These are phyloP conservation scores for Amoeboaphelidium protococcarum DNA, from an alignment of 371 early-diverging fungal genomes.

Conservation along the genomic window DNA sequence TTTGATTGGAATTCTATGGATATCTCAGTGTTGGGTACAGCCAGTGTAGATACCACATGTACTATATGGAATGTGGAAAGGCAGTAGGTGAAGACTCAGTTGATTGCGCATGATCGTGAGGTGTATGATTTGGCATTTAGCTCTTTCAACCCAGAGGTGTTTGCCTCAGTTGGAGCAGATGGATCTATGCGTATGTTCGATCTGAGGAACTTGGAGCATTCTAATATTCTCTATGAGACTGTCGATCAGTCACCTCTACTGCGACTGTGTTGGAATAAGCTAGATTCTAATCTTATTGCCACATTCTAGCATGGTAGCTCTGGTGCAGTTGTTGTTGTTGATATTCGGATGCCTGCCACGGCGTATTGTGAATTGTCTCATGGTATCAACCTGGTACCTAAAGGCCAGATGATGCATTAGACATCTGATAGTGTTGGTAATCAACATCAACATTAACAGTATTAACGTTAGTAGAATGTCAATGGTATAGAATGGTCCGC, in stretches of 20 bases:
- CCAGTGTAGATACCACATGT: constrained; percentile 88
- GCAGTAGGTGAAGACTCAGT: constrained; percentile 75
- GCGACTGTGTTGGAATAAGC: constrained; percentile 57
- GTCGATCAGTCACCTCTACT: constrained; percentile 37
- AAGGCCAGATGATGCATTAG: too few relatives aligned
- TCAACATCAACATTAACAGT: too few relatives aligned
- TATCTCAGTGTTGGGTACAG: constrained; percentile 17
- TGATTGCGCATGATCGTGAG: constrained; percentile 90
- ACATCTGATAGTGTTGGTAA: too few relatives aligned
- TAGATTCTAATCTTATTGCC: constrained; percentile 64
- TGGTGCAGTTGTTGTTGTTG: too few relatives aligned
- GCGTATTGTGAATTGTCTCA: too few relatives aligned
- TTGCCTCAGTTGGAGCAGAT: constrained; percentile 87
- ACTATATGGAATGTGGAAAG: constrained; percentile 86
- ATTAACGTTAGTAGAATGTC: too few relatives aligned
- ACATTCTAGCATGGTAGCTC: too few relatives aligned
- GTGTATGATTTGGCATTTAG: constrained; percentile 87
- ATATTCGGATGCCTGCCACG: too few relatives aligned
- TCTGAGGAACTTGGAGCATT: constrained; percentile 64
- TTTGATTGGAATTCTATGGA: constrained; percentile 1
- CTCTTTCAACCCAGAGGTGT: constrained; percentile 50
- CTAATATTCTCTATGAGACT: constrained; percentile 88
- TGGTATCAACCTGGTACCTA: too few relatives aligned
- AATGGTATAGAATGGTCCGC: too few relatives aligned
- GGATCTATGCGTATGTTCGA: constrained; percentile 92